phyloP scores from a whole-genome alignment of 1,139 yeast genomes.

The Candida sojae region DNA sequence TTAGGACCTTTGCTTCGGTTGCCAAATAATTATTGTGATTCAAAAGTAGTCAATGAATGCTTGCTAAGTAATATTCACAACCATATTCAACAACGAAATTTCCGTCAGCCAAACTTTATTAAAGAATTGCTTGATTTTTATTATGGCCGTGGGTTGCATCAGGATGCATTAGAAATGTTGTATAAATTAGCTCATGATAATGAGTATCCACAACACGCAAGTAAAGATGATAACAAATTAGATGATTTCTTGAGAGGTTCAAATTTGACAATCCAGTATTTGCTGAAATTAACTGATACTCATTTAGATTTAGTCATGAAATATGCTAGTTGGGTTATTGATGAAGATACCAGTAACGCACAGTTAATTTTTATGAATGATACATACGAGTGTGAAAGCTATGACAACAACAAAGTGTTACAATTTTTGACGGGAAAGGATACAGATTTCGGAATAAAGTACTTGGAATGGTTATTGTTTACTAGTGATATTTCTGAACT shows the following conservation, averaged over 20 bases:
- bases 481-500: slow-evolving; percentile 47
- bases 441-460: slow-evolving; percentile 45
- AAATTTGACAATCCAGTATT: slow-evolving; percentile 58
- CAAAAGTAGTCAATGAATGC: slow-evolving; percentile 57
- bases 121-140: slow-evolving; percentile 82
- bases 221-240: slow-evolving; percentile 13
- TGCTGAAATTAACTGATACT: slow-evolving; percentile 58
- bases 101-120: slow-evolving; percentile 41
- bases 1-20: slow-evolving; percentile 83
- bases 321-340: slow-evolving; percentile 59
- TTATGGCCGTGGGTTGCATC: slow-evolving; percentile 61
- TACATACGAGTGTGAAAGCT: slow-evolving; percentile 59
- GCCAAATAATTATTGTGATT: slow-evolving; percentile 70
- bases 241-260: slow-evolving; percentile 43
- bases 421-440: slow-evolving; percentile 35
- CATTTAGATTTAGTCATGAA: slow-evolving; percentile 58
- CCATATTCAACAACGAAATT: slow-evolving; percentile 27
- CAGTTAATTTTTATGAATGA: slow-evolving; percentile 66
- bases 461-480: slow-evolving; percentile 58
- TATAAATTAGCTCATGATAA: slow-evolving; percentile 33
- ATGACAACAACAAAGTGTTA: slow-evolving; percentile 56
- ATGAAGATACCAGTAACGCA: slow-evolving; percentile 24
- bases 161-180: slow-evolving; percentile 67
- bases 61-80: slow-evolving; percentile 36
- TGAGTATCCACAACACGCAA: slow-evolving; percentile 19